phyloP scores from a whole-genome alignment of 331 rosid species.

The Phaseolus coccineus region DNA sequence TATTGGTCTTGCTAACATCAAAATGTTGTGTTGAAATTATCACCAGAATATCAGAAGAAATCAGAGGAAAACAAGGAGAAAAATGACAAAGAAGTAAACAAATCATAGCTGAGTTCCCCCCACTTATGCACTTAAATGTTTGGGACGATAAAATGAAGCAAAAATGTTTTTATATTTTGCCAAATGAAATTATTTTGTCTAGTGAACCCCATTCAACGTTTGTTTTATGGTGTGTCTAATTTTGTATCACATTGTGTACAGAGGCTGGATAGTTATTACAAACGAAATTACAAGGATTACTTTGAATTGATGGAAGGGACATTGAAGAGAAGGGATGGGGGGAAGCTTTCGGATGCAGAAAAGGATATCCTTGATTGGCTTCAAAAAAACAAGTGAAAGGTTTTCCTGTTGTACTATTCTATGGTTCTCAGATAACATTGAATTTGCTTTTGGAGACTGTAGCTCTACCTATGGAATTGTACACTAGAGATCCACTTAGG shows the following conservation, averaged over 20 bases:
- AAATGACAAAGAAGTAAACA: conserved; percentile 83
- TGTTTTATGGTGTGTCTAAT: background rate
- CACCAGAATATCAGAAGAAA: conserved; percentile 78
- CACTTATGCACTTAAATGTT: conserved; percentile 4
- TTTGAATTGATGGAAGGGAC: conserved; percentile 81
- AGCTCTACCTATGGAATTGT: conserved; percentile 24
- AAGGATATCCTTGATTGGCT: conserved; percentile 93
- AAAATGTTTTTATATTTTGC: background rate
- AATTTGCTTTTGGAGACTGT: conserved; percentile 33
- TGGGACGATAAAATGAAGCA: background rate
- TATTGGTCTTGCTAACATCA: conserved; percentile 6
- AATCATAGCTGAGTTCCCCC: background rate
- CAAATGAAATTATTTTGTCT: background rate
- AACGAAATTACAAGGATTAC: conserved; percentile 93
- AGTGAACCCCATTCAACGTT: background rate
- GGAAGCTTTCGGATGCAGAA: conserved; percentile 72
- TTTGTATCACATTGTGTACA: conserved; percentile 40
- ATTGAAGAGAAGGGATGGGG: conserved; percentile 55
- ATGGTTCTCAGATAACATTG: conserved; percentile 26
- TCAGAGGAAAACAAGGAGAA: conserved; percentile 83
- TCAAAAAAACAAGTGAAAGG: conserved; percentile 59
- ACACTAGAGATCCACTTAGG: conserved; percentile 29
- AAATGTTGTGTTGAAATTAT: conserved; percentile 21
- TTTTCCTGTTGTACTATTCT: conserved; percentile 7
- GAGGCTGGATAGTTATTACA: conserved; percentile 90